Evolutionary conservation across 768 basidiomycete genomes (phyloP).

Genomic region (Kwoniella sp.): DNA sequence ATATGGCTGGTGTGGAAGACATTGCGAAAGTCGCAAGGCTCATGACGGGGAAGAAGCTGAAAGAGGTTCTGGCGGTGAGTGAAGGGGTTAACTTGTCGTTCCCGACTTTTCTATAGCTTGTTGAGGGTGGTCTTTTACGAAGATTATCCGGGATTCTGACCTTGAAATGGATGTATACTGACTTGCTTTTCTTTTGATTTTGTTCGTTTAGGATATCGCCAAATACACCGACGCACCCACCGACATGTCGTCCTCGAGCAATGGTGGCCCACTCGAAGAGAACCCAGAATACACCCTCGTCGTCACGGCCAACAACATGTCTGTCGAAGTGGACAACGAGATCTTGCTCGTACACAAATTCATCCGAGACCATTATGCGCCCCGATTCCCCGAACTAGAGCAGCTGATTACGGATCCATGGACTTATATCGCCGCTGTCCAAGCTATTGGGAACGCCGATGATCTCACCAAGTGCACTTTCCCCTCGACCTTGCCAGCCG

Average conservation of each 20-base stretch:
- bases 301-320: constrained; percentile 95
- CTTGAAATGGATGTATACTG: too few relatives aligned
- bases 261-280: constrained; percentile 66
- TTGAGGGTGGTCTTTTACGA: too few relatives aligned
- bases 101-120: too few relatives aligned
- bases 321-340: constrained; percentile 98
- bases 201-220: constrained; percentile 72
- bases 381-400: constrained; percentile 95
- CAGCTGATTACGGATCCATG: constrained; percentile 88
- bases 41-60: constrained; percentile 81
- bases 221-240: constrained; percentile 81
- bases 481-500: constrained; percentile 76
- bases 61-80: constrained; percentile 77
- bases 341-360: constrained; percentile 98
- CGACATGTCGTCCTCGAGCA: constrained; percentile 73
- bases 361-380: constrained; percentile 94
- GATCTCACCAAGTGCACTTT: constrained; percentile 86
- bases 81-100: neutral
- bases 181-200: neutral
- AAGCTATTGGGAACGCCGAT: constrained; percentile 80
- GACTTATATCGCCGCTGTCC: constrained; percentile 89
- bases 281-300: constrained; percentile 96
- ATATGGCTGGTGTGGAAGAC: constrained; percentile 79
- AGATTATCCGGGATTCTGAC: too few relatives aligned
- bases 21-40: constrained; percentile 86